phyloP scores from a whole-genome alignment of 768 basidiomycete species.

The Kwoniella sp. region DNA sequence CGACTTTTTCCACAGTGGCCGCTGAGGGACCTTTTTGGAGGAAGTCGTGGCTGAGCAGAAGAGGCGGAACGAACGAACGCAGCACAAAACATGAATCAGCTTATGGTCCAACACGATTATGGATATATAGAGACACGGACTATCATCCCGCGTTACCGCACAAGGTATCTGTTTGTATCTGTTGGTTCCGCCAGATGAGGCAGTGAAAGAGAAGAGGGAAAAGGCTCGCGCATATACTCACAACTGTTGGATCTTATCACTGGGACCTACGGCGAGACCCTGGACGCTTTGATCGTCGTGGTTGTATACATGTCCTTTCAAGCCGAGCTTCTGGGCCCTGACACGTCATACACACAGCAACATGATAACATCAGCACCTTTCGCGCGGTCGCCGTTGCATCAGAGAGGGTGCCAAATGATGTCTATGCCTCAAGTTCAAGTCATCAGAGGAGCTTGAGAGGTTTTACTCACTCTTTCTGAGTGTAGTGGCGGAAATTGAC shows the following conservation, averaged over 20 bases:
- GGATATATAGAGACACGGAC: no score
- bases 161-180: background rate
- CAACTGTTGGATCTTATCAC: slow-evolving; percentile 45
- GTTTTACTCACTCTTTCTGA: slow-evolving; percentile 38
- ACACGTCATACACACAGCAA: no score
- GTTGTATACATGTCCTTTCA: slow-evolving; percentile 51
- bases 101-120: no score
- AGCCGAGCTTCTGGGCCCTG: slow-evolving; percentile 41
- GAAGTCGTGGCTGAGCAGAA: slow-evolving; percentile 21
- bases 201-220: background rate
- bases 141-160: no score
- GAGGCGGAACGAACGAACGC: background rate
- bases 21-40: slow-evolving; percentile 41
- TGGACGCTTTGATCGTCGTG: slow-evolving; percentile 50
- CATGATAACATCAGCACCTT: background rate
- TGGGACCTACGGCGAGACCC: slow-evolving; percentile 44
- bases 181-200: background rate
- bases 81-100: no score
- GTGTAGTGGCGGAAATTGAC: slow-evolving; percentile 43
- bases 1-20: slow-evolving; percentile 42
- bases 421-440: no score
- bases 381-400: no score
- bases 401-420: no score
- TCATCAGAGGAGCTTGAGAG: no score
- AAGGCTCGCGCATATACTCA: slow-evolving; percentile 28